Percentiles rank a stretch among this genome's conserved stretches.
phyloP scores from a whole-genome alignment of 2,329 filamentous ascomycete species.

The Trichoderma pleuroti region DNA sequence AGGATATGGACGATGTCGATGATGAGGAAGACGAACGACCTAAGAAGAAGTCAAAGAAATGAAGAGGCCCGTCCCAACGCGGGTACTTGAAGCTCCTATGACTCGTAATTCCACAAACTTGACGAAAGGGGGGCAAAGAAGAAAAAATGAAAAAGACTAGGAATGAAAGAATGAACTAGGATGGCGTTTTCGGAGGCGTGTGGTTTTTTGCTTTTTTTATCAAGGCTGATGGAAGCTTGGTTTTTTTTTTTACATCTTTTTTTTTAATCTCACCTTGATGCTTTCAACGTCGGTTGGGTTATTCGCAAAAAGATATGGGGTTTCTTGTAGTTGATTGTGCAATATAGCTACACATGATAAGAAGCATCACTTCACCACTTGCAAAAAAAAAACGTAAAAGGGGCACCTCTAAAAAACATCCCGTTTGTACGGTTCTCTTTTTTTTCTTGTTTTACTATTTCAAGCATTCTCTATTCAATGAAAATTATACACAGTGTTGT shows the following conservation, averaged over 20 bases:
- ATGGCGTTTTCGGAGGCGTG: slow-evolving; percentile 3
- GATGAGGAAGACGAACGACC: slow-evolving; percentile 41
- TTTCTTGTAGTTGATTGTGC: not conserved
- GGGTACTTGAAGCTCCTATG: not conserved
- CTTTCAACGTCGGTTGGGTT: not conserved
- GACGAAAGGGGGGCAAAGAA: not conserved
- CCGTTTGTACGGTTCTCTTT: not conserved
- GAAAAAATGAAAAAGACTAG: not conserved
- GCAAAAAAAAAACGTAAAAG: not conserved
- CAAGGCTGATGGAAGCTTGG: not conserved
- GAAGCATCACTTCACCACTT: not conserved
- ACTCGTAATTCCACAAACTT: not conserved
- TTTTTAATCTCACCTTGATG: not conserved
- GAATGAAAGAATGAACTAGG: not conserved
- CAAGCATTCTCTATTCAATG: not conserved
- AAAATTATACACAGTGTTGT: slow-evolving; percentile 2
- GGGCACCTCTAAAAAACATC: not conserved
- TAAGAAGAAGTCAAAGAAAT: slow-evolving; percentile 39
- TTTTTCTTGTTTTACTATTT: not conserved
- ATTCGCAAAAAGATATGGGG: not conserved
- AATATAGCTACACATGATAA: not conserved
- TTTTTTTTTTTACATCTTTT: not conserved
- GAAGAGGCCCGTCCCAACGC: not conserved
- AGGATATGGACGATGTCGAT: slow-evolving; percentile 35
- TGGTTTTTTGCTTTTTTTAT: not conserved